Evolutionary conservation across 495 filamentous ascomycete species (phyloP).

Genomic region (Pyrenula aspistea): DNA sequence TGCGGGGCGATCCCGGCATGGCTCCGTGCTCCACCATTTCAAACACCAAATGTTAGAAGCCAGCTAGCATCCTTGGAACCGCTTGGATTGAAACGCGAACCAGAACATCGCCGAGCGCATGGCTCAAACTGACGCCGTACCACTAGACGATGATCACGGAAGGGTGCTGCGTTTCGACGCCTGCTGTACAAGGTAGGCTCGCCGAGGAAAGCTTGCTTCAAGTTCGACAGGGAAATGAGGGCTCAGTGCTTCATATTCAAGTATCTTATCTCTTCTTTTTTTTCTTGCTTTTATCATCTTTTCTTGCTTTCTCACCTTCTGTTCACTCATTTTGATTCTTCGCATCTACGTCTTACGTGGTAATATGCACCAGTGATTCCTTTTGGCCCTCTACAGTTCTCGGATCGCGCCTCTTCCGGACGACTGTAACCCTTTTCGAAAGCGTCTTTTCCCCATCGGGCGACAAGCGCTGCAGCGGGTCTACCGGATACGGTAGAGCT

Average conservation of each 20-base stretch:
- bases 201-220: not conserved
- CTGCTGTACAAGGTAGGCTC: not conserved
- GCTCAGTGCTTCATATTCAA: not conserved
- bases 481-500: not conserved
- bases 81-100: not conserved
- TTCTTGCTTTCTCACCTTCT: not conserved
- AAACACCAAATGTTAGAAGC: not conserved
- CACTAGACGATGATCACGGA: not conserved
- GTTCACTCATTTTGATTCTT: not conserved
- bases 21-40: not conserved
- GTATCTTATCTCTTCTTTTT: not conserved
- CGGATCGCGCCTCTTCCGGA: not conserved
- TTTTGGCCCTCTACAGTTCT: too few relatives aligned
- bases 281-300: not conserved
- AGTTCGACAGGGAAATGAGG: not conserved
- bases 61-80: not conserved
- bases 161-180: not conserved
- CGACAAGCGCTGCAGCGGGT: not conserved
- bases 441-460: not conserved
- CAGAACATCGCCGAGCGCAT: not conserved
- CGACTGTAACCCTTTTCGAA: not conserved
- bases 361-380: too few relatives aligned
- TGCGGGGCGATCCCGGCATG: not conserved
- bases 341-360: too few relatives aligned
- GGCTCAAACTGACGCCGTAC: not conserved